A percentile compares a stretch with the other conserved stretches of the same genome.
These are phyloP conservation scores for Plasmodium gonderi DNA, from an alignment of 169 alveolate species.

Conservation along the genomic window DNA sequence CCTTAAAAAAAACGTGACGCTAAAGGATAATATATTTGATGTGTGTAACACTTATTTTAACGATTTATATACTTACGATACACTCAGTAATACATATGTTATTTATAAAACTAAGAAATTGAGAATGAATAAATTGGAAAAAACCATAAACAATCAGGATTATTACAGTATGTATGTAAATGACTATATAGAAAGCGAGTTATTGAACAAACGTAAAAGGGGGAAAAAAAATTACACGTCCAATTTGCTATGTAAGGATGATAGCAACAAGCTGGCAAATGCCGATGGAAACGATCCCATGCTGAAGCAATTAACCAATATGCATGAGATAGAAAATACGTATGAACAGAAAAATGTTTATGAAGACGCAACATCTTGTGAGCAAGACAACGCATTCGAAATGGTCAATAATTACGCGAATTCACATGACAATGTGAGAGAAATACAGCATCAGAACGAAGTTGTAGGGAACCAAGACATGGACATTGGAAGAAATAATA, in stretches of 20 bases:
- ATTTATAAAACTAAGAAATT: background rate
- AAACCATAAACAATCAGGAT: conserved; percentile 25
- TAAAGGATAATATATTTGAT: conserved; percentile 25
- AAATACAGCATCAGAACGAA: background rate
- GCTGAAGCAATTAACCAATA: background rate
- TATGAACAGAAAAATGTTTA: background rate
- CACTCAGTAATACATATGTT: conserved; percentile 15
- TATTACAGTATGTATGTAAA: conserved; percentile 58
- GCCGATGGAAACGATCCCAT: background rate
- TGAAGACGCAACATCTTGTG: background rate
- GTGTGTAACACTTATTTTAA: conserved; percentile 51
- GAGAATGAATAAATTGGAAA: conserved; percentile 3
- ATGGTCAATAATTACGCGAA: background rate
- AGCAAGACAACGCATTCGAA: background rate
- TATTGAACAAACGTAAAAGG: conserved; percentile 19
- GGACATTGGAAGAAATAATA: background rate
- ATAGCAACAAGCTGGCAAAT: too few species aligned
- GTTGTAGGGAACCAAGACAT: background rate
- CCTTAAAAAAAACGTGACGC: conserved; percentile 28
- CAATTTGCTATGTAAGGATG: background rate
- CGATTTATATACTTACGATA: conserved; percentile 40
- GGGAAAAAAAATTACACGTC: background rate
- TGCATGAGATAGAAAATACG: background rate
- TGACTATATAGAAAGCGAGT: conserved; percentile 34
- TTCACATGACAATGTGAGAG: background rate